Base-by-base conservation (phyloP, 495 filamentous ascomycete species). In the Talaromyces thailandensis region DNA sequence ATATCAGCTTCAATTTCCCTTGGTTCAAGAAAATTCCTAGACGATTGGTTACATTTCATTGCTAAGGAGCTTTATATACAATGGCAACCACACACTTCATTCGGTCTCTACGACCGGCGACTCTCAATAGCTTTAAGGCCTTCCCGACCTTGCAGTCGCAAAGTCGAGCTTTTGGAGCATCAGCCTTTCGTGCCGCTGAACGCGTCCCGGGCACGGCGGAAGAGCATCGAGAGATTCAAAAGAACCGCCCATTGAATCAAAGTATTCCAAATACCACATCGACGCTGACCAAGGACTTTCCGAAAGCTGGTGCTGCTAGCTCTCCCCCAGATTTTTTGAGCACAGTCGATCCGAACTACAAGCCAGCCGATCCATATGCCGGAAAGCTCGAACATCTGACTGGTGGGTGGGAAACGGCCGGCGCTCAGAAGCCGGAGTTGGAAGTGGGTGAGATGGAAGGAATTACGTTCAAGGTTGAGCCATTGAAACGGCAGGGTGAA, bases 401-500 rank as follows among this genome's bases (percentile, higher is more conserved):
- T 0, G 86, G 85, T 11, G 83, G 82, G 25, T 79, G 80, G 4
- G 84, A 86, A 68, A 69, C 79, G 52, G 75, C 70, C 4, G 76
- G 80, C 1, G 64, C 69, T 6, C 82, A 80, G 58, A 76, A 78
- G 61, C 73, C 78, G n/a, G 94, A 97, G 62, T 81, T 98, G 56
- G 89, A 76, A 3, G 92, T 98, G 62, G 94, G 94, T 62, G 93
- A 97, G 79, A 86, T 98, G 73, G 85, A 94, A 65, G 91, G 92
- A 66, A 92, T 86, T 51, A 86, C 82, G 28, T 96, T 98, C 77
- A 89, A 86, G 69, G 85, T 98, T 68, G 91, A 96, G 81, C 95
- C 94, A 4, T 73, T 97, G 62, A 82, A 88, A 60, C 80, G 94
- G 45, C 79, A 76, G 6, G 91, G 90, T 56, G 94, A 98, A 74